These are phyloP conservation scores for Rhizopogon rudus DNA, from an alignment of 768 basidiomycete species.

Conservation along the genomic window DNA sequence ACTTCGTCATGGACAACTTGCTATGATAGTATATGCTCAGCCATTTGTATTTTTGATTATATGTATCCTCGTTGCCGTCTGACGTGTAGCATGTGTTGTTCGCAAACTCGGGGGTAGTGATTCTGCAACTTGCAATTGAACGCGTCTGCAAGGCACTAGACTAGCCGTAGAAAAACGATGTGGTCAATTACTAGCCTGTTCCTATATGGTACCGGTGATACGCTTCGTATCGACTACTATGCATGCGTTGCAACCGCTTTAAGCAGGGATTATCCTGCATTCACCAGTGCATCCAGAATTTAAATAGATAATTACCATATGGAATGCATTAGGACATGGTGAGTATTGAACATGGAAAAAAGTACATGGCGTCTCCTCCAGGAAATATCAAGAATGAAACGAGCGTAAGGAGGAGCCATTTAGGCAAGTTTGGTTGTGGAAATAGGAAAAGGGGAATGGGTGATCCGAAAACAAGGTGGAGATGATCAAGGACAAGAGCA, in stretches of 20 bases:
- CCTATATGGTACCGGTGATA: no score
- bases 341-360: constrained; percentile 29
- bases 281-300: constrained; percentile 8
- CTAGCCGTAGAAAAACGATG: no score
- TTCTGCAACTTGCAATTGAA: no score
- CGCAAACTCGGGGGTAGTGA: no score
- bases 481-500: constrained; percentile 19
- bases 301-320: constrained; percentile 29
- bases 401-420: constrained; percentile 25
- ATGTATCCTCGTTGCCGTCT: neutral
- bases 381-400: constrained; percentile 19
- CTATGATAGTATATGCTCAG: neutral
- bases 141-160: no score
- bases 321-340: constrained; percentile 31
- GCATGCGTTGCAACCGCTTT: constrained; percentile 7
- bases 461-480: constrained; percentile 6
- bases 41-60: neutral
- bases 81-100: neutral
- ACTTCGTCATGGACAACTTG: neutral
- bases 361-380: constrained; percentile 26
- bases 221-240: no score
- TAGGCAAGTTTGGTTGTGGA: constrained; percentile 16
- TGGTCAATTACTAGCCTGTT: no score
- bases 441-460: constrained; percentile 6
- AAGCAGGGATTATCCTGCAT: constrained; percentile 1